Base-by-base conservation (phyloP, 2,329 filamentous ascomycete genomes). In the Curvularia spicifera region DNA sequence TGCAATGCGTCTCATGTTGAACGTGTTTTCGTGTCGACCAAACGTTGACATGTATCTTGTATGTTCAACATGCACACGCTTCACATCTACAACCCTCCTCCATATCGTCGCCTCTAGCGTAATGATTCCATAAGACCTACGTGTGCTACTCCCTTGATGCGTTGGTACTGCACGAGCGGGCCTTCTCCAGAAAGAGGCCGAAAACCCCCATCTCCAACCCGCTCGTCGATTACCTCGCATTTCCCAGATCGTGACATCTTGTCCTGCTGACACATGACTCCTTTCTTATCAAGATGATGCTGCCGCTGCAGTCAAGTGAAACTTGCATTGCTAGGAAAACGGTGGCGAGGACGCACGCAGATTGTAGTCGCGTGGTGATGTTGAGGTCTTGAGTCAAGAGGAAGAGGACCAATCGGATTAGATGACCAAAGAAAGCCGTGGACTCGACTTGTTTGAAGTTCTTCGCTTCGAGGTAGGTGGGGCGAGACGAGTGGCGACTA, bases 391-490 rank as follows among this genome's bases (percentile, higher is more conserved):
- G 43, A 31, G 26, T 20, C 29, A 47, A 8, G 35, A 40, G 18
- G 9, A 31, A 2, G 1, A 8, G 29, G 9, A 31, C 43, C 51
- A 47, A 48, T 47, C 51, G 43, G 44, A 15, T 20, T 4, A 10
- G 22, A 7, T 22, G 10, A 24, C 24, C 24, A 39, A 5, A 18
- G 24, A 5, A 53, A 28, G 13, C 3, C 42, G 24, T 39, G 10
- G 5, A 20, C 13, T 26, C n/a, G 1, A 35, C 12, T 2, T 29
- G 28, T 13, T 28, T 31, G 35, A 49, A 12, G 28, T 35, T 54
- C 5, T 48, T 49, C 45, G 45, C 28, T 24, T 54, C 24, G 52
- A 29, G 45, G 31, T 54, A 46, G 18, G 52, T 52, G 37, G 35
- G 42, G 44, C 18, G 35, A 18, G 26, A 24, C 10, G n/a, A 35